A percentile compares a stretch with the other conserved stretches of the same genome.
Conservation (phyloP, 202 grass and related monocot genomes). For the Schoenoplectus triqueter region DNA sequence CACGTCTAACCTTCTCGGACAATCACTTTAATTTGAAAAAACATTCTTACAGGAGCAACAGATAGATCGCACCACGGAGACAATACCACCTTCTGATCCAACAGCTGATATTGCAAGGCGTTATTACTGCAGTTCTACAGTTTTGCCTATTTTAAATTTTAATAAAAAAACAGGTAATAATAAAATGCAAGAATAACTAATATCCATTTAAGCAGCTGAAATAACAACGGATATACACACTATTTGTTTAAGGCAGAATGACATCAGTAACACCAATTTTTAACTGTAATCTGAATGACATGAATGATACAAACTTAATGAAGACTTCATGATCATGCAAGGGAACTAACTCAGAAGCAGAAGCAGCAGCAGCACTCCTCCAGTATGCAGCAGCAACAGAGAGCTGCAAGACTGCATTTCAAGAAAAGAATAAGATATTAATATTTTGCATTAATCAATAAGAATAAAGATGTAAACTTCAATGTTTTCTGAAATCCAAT, state of each 20-base stretch:
- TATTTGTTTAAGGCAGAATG: conserved; percentile 4
- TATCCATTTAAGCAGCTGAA: background rate
- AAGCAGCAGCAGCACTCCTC: conserved; percentile 63
- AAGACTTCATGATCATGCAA: conserved; percentile 15
- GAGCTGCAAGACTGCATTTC: conserved; percentile 55
- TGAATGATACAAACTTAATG: conserved; percentile 10
- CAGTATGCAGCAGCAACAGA: conserved; percentile 87
- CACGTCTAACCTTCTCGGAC: too few species aligned
- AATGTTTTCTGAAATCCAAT: background rate
- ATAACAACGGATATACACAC: background rate
- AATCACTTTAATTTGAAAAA: too few species aligned
- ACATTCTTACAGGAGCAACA: background rate
- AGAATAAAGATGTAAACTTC: background rate
- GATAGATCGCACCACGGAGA: background rate
- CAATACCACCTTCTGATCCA: background rate
- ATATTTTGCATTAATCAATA: background rate
- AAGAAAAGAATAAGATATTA: background rate
- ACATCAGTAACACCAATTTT: background rate
- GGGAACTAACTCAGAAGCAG: conserved; percentile 23
- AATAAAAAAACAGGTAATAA: background rate
- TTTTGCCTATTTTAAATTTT: background rate
- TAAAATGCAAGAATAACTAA: background rate
- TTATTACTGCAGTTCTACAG: background rate
- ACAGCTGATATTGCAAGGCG: background rate
- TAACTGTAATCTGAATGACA: background rate